Conservation (phyloP, 2,329 filamentous ascomycete species). For the Pseudofabraea citricarpa region DNA sequence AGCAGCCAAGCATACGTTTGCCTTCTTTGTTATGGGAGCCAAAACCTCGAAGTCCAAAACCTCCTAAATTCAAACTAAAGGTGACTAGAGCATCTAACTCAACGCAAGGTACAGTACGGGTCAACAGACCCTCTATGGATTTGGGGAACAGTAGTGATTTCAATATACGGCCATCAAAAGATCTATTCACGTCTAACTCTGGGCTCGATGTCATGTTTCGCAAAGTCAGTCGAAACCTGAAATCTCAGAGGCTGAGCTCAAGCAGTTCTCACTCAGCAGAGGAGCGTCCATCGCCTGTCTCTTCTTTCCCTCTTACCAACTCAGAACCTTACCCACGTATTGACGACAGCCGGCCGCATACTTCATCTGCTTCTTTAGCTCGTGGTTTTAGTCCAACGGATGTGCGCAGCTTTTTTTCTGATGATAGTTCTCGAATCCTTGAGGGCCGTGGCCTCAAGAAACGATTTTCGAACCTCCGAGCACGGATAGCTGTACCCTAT, state of each 20-base stretch:
- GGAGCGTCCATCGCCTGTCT: background rate
- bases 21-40: constrained; percentile 3
- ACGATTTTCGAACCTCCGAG: constrained; percentile 21
- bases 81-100: constrained; percentile 24
- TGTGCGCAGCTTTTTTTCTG: constrained; percentile 31
- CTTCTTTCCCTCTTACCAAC: background rate
- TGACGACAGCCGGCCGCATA: too few relatives aligned
- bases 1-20: constrained; percentile 6
- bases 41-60: constrained; percentile 8
- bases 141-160: constrained; percentile 16
- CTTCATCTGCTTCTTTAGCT: constrained; percentile 6
- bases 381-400: constrained; percentile 18
- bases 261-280: constrained; percentile 10
- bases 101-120: constrained; percentile 22
- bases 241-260: constrained; percentile 18
- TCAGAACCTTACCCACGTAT: too few relatives aligned
- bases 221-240: constrained; percentile 21
- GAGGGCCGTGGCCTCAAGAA: constrained; percentile 18
- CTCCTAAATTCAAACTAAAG: constrained; percentile 23
- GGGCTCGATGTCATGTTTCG: constrained; percentile 25
- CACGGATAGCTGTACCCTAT: constrained; percentile 21
- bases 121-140: constrained; percentile 18
- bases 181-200: constrained; percentile 25
- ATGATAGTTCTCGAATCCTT: constrained; percentile 31
- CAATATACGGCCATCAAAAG: constrained; percentile 22